Evolutionary conservation across 352 stramenopile species (phyloP).

Genomic region (Globisporangium recalcitrans): DNA sequence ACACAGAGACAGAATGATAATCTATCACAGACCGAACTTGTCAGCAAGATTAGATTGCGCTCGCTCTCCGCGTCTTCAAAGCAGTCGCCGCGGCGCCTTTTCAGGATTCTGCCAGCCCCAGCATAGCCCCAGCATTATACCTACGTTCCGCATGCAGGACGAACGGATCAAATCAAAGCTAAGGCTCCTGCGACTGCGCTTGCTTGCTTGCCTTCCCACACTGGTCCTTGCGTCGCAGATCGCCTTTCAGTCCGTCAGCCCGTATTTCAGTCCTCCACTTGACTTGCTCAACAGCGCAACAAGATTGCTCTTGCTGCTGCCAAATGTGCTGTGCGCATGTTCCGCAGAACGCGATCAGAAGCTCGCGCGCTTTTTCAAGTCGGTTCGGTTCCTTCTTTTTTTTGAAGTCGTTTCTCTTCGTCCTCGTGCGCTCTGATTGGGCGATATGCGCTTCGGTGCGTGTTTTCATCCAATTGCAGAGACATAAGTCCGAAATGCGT

Average conservation of each 20-base stretch:
- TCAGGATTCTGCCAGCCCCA: neutral
- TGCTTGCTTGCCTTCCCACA: too few species aligned
- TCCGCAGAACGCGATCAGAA: neutral
- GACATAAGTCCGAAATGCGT: neutral
- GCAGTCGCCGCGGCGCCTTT: neutral
- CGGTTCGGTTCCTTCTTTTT: conserved; percentile 9
- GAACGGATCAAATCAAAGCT: too few species aligned
- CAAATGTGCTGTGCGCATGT: neutral
- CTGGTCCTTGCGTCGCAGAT: neutral
- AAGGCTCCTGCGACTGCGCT: neutral
- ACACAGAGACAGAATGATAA: neutral
- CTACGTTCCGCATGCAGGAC: too few species aligned
- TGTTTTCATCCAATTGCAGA: neutral
- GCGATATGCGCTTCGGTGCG: neutral
- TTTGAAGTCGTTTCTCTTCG: neutral
- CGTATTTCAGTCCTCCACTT: too few species aligned
- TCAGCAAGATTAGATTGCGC: neutral
- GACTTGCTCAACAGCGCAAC: too few species aligned
- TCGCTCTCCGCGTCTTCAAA: neutral
- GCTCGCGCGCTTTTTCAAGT: conserved; percentile 3
- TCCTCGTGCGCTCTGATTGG: neutral
- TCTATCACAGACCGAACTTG: neutral
- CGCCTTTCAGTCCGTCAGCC: neutral
- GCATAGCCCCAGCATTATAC: too few species aligned
- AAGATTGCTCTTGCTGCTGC: too few species aligned